Percentiles rank a stretch among this genome's conserved stretches.
These are phyloP conservation scores for Termitomyces sp. DNA, from an alignment of 768 basidiomycete genomes.

Conservation along the genomic window DNA sequence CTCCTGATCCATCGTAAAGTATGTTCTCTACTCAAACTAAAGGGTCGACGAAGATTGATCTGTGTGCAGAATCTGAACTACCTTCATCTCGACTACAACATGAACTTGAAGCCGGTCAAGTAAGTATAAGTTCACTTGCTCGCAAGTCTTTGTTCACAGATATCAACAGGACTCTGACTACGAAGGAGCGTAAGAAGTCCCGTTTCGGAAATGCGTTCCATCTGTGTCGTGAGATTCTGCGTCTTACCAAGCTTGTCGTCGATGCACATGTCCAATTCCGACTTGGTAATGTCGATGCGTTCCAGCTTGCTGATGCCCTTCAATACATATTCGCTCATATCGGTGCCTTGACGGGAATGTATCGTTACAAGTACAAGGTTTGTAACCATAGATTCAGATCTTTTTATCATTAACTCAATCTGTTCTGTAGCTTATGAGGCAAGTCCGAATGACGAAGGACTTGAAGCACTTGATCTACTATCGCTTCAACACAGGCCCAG, in stretches of 20 bases:
- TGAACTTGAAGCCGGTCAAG: constrained; percentile 98
- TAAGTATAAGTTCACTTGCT: constrained; percentile 20
- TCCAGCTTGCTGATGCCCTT: constrained; percentile 96
- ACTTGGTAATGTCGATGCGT: constrained; percentile 96
- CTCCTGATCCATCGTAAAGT: constrained; percentile 97
- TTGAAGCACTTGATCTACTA: constrained; percentile 98
- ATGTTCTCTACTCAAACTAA: constrained; percentile 1
- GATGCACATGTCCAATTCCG: constrained; percentile 99
- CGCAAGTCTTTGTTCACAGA: background rate
- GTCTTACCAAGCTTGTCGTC: constrained; percentile 96
- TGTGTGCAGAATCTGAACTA: constrained; percentile 75
- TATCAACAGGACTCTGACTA: constrained; percentile 81
- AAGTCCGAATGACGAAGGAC: constrained; percentile 99
- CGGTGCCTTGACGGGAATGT: constrained; percentile 98
- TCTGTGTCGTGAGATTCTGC: constrained; percentile 94
- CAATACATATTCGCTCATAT: constrained; percentile 98
- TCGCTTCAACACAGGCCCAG: constrained; percentile 99
- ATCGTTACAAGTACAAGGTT: constrained; percentile 99
- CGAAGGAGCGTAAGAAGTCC: constrained; percentile 99
- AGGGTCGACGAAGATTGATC: background rate
- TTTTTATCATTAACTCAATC: background rate
- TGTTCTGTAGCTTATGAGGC: constrained; percentile 78
- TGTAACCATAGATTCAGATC: constrained; percentile 9
- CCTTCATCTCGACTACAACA: constrained; percentile 94
- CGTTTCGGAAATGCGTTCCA: constrained; percentile 99